Evolutionary conservation across 176 grass and related monocot genomes (phyloP), one percentile per base, ranked within the genome.

Genomic region (Ensete ventricosum): DNA sequence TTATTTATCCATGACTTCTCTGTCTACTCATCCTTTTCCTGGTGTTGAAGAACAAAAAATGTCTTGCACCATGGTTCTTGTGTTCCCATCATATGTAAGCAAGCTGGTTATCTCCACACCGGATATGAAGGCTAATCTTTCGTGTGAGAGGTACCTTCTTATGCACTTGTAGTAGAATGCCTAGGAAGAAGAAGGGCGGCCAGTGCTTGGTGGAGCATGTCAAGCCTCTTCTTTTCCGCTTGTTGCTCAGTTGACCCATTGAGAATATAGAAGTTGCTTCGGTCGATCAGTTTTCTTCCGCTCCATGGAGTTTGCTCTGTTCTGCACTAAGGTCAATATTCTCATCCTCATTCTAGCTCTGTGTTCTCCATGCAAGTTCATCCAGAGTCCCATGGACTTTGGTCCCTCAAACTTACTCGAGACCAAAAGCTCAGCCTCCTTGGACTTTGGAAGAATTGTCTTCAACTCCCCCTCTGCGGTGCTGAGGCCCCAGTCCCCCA

Each of bases 261-360:
- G 50, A 17, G 17, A n/a, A 51, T 34, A 25, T 50, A 54, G 11
- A 67, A 26, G 25, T 19, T 16, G 25, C 48, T 78, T 27, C 19
- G 51, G n/a, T 63, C 3, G 65, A 73, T 63, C 20, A 23, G 19
- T 50, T 21, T 50, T 21, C 17, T 62, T 76, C 57, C 25, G 11
- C 50, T 25, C 79, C 79, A 97, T 93, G 93, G 90, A 97, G 77
- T 73, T 92, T 87, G 77, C 87, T 76, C 78, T 93, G n/a, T 25
- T 79, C 54, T 75, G 71, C 20, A 16, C 55, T 9, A 80, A 21
- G 53, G 72, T 76, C 54, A 65, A 84, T 75, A 84, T 85, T 13
- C 67, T 79, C 54, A 64, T 72, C 14, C 51, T 80, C 52, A 62
- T 78, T 3, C 20, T 96, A 57, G 74, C 87, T 26, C 84, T 96